phyloP scores from a whole-genome alignment of 495 filamentous ascomycete species.

The Darksidea phi region DNA sequence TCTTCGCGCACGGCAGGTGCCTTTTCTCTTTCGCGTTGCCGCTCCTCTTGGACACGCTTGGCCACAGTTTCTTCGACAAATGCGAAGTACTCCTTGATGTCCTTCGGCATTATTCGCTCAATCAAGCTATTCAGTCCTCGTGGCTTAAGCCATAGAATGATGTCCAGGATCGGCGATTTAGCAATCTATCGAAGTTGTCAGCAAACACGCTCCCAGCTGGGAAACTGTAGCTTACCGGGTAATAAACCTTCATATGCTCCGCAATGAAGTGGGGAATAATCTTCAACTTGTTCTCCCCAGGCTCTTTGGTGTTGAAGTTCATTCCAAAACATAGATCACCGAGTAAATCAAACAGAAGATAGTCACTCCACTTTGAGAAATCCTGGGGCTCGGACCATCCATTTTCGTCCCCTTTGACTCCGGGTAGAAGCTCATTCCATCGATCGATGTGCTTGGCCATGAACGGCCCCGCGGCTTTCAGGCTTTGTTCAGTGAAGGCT shows the following conservation, averaged over 20 bases:
- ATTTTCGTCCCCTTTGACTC: background rate
- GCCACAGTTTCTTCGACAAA: constrained; percentile 11
- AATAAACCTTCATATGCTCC: constrained; percentile 15
- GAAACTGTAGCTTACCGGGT: constrained; percentile 11
- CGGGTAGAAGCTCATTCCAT: constrained; percentile 37
- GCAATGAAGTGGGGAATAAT: constrained; percentile 35
- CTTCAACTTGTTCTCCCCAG: constrained; percentile 14
- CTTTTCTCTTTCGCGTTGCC: background rate
- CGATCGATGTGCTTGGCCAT: constrained; percentile 40
- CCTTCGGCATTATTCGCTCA: background rate
- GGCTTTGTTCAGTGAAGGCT: constrained; percentile 38
- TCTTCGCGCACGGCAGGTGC: constrained; percentile 34
- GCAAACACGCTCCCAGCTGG: background rate
- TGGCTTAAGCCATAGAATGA: constrained; percentile 13
- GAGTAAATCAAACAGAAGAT: constrained; percentile 68
- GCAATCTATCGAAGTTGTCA: constrained; percentile 14
- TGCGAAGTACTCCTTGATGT: constrained; percentile 13
- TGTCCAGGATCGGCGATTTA: constrained; percentile 12
- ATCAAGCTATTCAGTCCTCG: constrained; percentile 5
- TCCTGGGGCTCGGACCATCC: constrained; percentile 38
- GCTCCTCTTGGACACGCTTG: background rate
- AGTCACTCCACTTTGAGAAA: constrained; percentile 62
- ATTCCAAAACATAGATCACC: constrained; percentile 69
- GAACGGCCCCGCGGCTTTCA: constrained; percentile 21
- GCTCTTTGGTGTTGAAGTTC: constrained; percentile 49